Evolutionary conservation across 2,329 filamentous ascomycete species (phyloP), one percentile per base, ranked within the genome.

Genomic region (Aspergillus viridinutans): DNA sequence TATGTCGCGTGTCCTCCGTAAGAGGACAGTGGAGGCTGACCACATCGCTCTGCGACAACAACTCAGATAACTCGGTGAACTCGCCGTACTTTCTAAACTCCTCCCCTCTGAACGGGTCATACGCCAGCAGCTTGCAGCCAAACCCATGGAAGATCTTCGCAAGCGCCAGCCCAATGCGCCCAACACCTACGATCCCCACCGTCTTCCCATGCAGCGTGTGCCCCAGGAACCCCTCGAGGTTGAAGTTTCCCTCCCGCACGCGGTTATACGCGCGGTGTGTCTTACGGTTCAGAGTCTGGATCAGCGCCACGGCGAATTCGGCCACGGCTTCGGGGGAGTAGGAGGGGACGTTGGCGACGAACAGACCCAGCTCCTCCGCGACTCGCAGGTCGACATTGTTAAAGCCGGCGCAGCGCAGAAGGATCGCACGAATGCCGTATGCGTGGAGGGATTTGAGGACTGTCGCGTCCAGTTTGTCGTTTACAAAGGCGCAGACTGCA

Each of bases 281-380:
- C 67, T 85, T 83, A 47, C 86, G 83, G 69, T 88, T 87, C 47
- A 89, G 77, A 1, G 85, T 87, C 74, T 87, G 85, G 53, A 88
- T 77, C 58, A 89, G 76, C 1, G 85, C 84, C n/a, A 89, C 80
- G 43, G 85, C 81, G 65, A 88, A 89, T 76, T 89, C 86, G 61
- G 86, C 86, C 2, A 89, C 86, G 2, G 86, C 84, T 70, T 89
- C 84, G 57, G 86, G 86, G 7, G 85, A 86, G 74, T 89, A 89
- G 3, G 84, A 81, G 1, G 86, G 86, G 35, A 89, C 86, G 58
- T 86, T 85, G 63, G 85, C 84, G 48, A 88, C 85, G 65, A 83
- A 82, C 61, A 89, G 73, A 56, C 81, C 80, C 3, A 84, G 77
- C 21, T 70, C 67, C 63, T 80, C 75, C 54, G 86, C 86, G 1